Percentiles rank a stretch among this genome's conserved stretches.
phyloP scores from a whole-genome alignment of 805 yeast species.

The Cyberlindnera misumaiensis region DNA sequence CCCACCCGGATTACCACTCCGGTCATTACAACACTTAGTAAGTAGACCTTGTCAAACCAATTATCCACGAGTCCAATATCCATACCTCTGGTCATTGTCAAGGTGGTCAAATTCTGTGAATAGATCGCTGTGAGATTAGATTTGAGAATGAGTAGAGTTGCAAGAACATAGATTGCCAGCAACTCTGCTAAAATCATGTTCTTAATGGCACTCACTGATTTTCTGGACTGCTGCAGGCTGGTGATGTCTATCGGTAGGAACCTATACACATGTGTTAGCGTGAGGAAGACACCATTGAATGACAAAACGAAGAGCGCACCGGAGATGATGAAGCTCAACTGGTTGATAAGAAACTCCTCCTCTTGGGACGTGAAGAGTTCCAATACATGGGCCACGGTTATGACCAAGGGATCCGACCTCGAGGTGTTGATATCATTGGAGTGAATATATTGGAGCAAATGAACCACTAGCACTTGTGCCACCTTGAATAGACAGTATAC shows the following conservation, averaged over 20 bases:
- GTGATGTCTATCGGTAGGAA: slow-evolving; percentile 31
- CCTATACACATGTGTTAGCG: slow-evolving; percentile 47
- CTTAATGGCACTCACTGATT: slow-evolving; percentile 29
- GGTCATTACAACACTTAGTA: slow-evolving; percentile 26
- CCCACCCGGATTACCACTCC: slow-evolving; percentile 15
- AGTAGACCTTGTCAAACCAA: slow-evolving; percentile 35
- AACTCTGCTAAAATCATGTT: slow-evolving; percentile 32
- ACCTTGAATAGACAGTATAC: slow-evolving; percentile 32
- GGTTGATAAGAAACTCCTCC: slow-evolving; percentile 30
- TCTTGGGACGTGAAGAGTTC: slow-evolving; percentile 27
- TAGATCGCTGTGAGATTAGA: slow-evolving; percentile 31
- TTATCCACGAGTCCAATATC: slow-evolving; percentile 25
- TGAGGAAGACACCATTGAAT: slow-evolving; percentile 54
- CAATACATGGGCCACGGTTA: slow-evolving; percentile 22
- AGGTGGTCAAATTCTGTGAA: slow-evolving; percentile 25
- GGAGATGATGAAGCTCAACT: slow-evolving; percentile 43
- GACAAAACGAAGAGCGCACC: slow-evolving; percentile 56
- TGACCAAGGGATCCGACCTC: slow-evolving; percentile 16
- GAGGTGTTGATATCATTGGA: slow-evolving; percentile 8
- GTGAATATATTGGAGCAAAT: slow-evolving; percentile 21
- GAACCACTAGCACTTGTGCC: slow-evolving; percentile 23
- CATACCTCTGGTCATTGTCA: slow-evolving; percentile 21
- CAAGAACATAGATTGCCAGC: slow-evolving; percentile 32
- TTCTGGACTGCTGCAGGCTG: slow-evolving; percentile 12
- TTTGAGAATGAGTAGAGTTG: slow-evolving; percentile 32